A percentile compares a stretch with the other conserved stretches of the same genome.
These are phyloP conservation scores for Ceriops decandra DNA, from an alignment of 345 rosid genomes.

Conservation along the genomic window DNA sequence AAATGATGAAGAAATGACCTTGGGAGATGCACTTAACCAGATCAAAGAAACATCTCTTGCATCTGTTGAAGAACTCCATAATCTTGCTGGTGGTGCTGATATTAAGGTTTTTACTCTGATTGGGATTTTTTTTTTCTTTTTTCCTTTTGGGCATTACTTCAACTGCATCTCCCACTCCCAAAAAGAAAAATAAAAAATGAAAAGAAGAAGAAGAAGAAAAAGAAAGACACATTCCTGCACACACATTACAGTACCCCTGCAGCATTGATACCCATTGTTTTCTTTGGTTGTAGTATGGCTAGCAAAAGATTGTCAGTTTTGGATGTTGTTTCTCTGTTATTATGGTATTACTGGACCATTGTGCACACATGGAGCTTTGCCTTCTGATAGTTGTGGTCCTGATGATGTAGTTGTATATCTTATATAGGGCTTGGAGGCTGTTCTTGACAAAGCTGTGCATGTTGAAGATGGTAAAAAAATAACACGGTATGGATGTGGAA, in stretches of 20 bases:
- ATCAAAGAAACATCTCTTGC: constrained; percentile 71
- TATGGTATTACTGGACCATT: neutral
- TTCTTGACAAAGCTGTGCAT: constrained; percentile 95
- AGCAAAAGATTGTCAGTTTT: neutral
- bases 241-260: neutral
- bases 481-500: constrained; percentile 50
- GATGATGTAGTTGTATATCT: constrained; percentile 7
- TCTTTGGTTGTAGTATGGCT: neutral
- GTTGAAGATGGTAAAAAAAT: constrained; percentile 94
- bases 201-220: neutral
- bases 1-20: constrained; percentile 63
- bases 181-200: neutral
- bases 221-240: no score
- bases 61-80: constrained; percentile 93
- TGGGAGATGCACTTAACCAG: constrained; percentile 78
- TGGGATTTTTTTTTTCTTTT: neutral
- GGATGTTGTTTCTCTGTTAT: neutral
- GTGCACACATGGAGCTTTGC: neutral
- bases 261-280: neutral
- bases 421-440: constrained; percentile 90
- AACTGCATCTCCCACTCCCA: neutral
- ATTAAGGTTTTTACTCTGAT: constrained; percentile 57
- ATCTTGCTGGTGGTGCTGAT: constrained; percentile 96
- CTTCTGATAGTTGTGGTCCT: constrained; percentile 6
- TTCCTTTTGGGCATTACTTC: neutral